phyloP scores from a whole-genome alignment of 441 rosid species.

The Pelargonium cotyledonis region DNA sequence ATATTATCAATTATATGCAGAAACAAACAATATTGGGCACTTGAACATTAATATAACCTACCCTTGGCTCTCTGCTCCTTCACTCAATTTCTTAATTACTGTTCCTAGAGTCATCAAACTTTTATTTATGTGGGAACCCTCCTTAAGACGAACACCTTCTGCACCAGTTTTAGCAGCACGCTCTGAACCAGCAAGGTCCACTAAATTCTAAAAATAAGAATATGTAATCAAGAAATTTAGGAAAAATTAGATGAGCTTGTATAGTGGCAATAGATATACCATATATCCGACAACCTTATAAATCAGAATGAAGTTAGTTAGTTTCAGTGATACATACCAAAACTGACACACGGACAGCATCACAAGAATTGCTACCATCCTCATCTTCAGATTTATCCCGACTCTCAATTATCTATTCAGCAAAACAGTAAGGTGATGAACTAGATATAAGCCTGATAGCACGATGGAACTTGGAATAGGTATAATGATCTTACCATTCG shows the following conservation, averaged over 20 bases:
- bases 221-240: not conserved
- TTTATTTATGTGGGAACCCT: constrained; percentile 95
- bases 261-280: not conserved
- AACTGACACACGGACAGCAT: constrained; percentile 95
- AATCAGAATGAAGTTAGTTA: not conserved
- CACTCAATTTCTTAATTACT: constrained; percentile 91
- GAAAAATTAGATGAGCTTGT: not conserved
- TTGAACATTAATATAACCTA: constrained; percentile 26
- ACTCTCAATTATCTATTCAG: constrained; percentile 81
- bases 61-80: constrained; percentile 98
- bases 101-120: constrained; percentile 96
- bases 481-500: constrained; percentile 62
- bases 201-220: constrained; percentile 58
- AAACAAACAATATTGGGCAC: constrained; percentile 8
- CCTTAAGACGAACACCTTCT: constrained; percentile 92
- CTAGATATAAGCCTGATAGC: not conserved
- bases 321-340: constrained; percentile 44
- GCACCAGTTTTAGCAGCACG: constrained; percentile 99
- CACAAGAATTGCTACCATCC: constrained; percentile 55
- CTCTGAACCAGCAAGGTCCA: constrained; percentile 98
- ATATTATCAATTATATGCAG: not conserved
- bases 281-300: constrained; percentile 4
- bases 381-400: constrained; percentile 71
- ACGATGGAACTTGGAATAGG: constrained; percentile 7
- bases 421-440: constrained; percentile 18